Base-by-base conservation (phyloP, 2,329 filamentous ascomycete species). In the Trichoderma hamatum region DNA sequence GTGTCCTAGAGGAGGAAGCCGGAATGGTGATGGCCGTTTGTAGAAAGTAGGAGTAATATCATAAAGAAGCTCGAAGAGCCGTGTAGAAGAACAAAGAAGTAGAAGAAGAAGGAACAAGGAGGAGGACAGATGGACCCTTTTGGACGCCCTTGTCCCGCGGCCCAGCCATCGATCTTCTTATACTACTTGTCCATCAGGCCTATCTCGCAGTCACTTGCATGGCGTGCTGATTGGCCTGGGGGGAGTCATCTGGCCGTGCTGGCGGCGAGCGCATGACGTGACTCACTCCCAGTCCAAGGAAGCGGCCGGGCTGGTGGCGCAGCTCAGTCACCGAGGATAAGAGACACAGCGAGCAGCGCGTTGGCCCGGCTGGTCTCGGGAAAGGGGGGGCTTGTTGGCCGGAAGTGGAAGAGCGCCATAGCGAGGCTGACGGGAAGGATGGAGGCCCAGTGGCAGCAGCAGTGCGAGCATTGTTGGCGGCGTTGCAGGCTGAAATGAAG, bases 251-350 rank as follows among this genome's bases (percentile, higher is more conserved):
- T 61, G 72, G 70, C 66, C 58, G 66, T 62, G 43, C 56, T 56
- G 66, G 46, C 32, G 66, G 67, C 63, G 69, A 67, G 69, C 73
- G 73, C 72, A 74, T 74, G 72, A 74, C 70, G 73, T 74, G 73
- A 74, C 70, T 74, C 73, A 74, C 73, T 60, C 30, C 46, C 54
- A n/a, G n/a, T 49, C 56, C 63, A 43, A 55, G 67, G 36, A 58
- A 52, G 36, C 60, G 46, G 52, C 54, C 36, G 52, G 63, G 51
- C 66, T 63, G 66, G 66, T 68, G 66, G 66, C 66, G 66, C 66
- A 68, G 66, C 66, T 59, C 66, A 68, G 66, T 63, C 60, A 39
- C 34, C 59, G 43, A 54, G 43, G 39, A 32, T 36, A 28, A 26
- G 19, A 21, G 24, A 43, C 39, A n/a, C 39, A 3, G 16, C 9